Percentiles rank a stretch among this genome's conserved stretches.
Evolutionary conservation across 2,329 filamentous ascomycete species (phyloP).

Genomic region (Trichophaea hybrida): DNA sequence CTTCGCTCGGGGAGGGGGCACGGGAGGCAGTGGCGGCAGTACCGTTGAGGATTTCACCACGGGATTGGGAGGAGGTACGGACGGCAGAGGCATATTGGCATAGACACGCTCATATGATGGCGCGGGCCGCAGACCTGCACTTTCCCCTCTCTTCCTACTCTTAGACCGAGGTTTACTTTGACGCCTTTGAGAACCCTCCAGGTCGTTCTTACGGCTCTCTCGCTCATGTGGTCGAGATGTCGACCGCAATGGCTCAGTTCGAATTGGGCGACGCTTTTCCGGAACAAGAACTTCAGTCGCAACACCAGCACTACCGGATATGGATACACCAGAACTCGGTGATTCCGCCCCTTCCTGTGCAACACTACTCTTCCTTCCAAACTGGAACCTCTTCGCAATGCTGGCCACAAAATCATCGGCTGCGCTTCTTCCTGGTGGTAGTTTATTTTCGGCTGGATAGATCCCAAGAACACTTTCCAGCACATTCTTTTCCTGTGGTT

Average conservation of each 20-base stretch:
- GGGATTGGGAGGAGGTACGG: neutral
- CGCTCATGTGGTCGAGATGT: neutral
- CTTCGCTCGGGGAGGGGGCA: too few species aligned
- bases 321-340: neutral
- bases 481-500: neutral
- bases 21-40: too few species aligned
- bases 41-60: too few species aligned
- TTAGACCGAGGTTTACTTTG: neutral
- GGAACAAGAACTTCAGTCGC: neutral
- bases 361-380: neutral
- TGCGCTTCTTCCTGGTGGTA: neutral
- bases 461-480: constrained; percentile 1
- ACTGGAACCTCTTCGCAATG: constrained; percentile 3
- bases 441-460: constrained; percentile 3
- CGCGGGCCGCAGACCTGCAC: neutral
- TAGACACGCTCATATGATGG: neutral
- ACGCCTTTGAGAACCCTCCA: neutral
- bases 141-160: neutral
- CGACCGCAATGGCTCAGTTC: neutral
- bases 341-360: neutral
- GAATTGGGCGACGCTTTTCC: neutral
- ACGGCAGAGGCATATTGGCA: neutral
- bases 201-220: neutral
- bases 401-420: neutral
- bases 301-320: neutral